phyloP scores from a whole-genome alignment of 768 basidiomycete species.

The Rhodotorula taiwanensis region DNA sequence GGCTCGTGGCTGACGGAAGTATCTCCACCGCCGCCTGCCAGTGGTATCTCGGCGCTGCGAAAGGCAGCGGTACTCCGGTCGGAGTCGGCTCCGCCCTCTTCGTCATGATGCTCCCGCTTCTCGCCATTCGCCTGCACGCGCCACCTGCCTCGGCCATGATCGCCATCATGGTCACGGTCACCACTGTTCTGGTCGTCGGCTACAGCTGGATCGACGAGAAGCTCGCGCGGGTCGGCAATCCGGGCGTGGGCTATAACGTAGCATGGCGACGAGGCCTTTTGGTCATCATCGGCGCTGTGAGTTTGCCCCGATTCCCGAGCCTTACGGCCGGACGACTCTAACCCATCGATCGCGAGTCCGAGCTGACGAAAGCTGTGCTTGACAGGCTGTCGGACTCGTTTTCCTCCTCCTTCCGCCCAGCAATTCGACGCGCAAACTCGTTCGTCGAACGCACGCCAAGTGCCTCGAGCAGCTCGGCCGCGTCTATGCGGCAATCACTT shows the following conservation, averaged over 20 bases:
- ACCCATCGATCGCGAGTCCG: no score
- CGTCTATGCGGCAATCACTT: slow-evolving; percentile 17
- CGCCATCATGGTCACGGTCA: slow-evolving; percentile 43
- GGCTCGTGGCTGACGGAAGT: no score
- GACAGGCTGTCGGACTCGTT: slow-evolving; percentile 52
- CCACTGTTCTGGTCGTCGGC: slow-evolving; percentile 47
- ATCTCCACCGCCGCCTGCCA: not conserved
- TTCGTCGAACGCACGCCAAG: slow-evolving; percentile 21
- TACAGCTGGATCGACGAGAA: slow-evolving; percentile 57
- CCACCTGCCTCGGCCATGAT: slow-evolving; percentile 44
- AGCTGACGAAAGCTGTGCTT: no score
- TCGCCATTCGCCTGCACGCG: slow-evolving; percentile 52
- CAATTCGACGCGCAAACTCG: slow-evolving; percentile 44
- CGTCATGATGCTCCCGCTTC: slow-evolving; percentile 46
- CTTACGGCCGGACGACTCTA: no score
- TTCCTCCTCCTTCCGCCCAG: slow-evolving; percentile 52
- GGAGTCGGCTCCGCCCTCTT: slow-evolving; percentile 51
- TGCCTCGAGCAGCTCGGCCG: slow-evolving; percentile 15
- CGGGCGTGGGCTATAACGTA: slow-evolving; percentile 49
- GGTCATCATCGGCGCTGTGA: slow-evolving; percentile 50
- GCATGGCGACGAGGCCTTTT: slow-evolving; percentile 46
- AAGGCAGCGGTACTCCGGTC: slow-evolving; percentile 52
- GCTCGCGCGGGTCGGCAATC: slow-evolving; percentile 48
- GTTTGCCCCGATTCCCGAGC: no score
- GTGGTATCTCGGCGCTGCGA: slow-evolving; percentile 53